phyloP scores from a whole-genome alignment of 1,284 basidiomycete genomes.

The Tilletia walkeri region DNA sequence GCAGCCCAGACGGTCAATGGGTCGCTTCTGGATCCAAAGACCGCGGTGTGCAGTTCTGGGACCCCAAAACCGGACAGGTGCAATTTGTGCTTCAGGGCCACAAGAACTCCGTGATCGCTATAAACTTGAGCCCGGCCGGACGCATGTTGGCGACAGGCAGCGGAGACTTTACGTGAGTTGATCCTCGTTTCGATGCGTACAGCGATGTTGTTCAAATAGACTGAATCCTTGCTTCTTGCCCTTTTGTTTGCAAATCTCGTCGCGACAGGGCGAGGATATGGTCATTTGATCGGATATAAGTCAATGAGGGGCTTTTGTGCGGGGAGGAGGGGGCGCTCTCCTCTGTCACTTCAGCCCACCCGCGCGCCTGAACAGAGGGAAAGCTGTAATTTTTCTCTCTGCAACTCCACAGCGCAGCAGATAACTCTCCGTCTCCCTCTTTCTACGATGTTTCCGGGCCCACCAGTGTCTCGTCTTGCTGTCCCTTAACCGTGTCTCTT shows the following conservation, averaged over 20 bases:
- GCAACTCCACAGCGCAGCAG: not conserved
- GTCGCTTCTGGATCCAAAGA: conserved; percentile 88
- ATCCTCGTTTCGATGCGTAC: too few species aligned
- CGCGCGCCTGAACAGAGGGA: too few species aligned
- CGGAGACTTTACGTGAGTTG: conserved; percentile 67
- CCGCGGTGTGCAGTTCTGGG: conserved; percentile 74
- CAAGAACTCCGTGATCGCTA: conserved; percentile 86
- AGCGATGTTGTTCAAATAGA: too few species aligned
- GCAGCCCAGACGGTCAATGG: conserved; percentile 80
- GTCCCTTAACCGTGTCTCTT: too few species aligned
- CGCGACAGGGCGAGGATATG: conserved; percentile 1
- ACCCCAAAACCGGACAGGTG: conserved; percentile 69
- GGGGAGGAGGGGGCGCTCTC: too few species aligned
- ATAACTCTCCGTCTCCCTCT: not conserved
- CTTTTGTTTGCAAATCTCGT: not conserved
- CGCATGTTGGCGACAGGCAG: conserved; percentile 78
- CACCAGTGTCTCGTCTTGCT: too few species aligned
- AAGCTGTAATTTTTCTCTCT: too few species aligned
- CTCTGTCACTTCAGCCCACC: too few species aligned
- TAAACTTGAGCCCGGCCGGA: conserved; percentile 73
- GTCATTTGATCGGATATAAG: conserved; percentile 12
- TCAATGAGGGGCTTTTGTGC: too few species aligned
- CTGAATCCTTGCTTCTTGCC: not conserved
- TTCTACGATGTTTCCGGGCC: not conserved
- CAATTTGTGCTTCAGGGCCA: conserved; percentile 85